These are phyloP conservation scores for Calonectria pteridis DNA, from an alignment of 2,329 filamentous ascomycete species.

Conservation along the genomic window DNA sequence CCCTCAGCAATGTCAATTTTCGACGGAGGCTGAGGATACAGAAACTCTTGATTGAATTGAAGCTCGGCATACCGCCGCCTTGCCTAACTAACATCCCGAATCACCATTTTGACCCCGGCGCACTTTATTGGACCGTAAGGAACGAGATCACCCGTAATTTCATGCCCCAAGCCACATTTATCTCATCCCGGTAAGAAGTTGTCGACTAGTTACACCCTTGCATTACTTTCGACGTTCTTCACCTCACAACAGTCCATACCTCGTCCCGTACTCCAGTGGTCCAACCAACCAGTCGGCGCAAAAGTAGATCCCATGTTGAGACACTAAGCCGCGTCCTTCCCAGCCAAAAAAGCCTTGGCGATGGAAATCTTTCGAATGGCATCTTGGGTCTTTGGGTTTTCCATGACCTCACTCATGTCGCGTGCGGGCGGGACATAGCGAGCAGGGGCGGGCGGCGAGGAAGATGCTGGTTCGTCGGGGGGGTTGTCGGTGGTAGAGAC, in stretches of 20 bases:
- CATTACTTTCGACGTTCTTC: background rate
- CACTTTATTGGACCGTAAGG: background rate
- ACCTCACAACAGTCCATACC: background rate
- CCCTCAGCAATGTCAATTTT: background rate
- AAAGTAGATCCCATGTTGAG: background rate
- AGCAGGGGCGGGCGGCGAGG: background rate
- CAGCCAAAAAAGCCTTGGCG: constrained; percentile 7
- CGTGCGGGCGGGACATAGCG: background rate
- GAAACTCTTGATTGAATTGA: background rate
- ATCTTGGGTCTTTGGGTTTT: constrained; percentile 3
- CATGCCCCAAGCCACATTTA: background rate
- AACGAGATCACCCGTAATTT: background rate
- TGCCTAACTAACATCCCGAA: background rate
- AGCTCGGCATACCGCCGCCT: too few relatives aligned
- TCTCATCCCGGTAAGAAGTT: background rate
- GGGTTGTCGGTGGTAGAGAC: background rate
- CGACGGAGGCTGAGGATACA: background rate
- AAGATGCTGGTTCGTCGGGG: background rate
- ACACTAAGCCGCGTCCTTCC: background rate
- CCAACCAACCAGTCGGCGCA: background rate
- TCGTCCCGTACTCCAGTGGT: background rate
- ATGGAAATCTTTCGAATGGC: background rate
- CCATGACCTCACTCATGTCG: background rate
- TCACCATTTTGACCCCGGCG: background rate
- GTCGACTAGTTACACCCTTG: background rate